These are phyloP conservation scores for Colletotrichum godetiae DNA, from an alignment of 2,329 filamentous ascomycete species.

Conservation along the genomic window DNA sequence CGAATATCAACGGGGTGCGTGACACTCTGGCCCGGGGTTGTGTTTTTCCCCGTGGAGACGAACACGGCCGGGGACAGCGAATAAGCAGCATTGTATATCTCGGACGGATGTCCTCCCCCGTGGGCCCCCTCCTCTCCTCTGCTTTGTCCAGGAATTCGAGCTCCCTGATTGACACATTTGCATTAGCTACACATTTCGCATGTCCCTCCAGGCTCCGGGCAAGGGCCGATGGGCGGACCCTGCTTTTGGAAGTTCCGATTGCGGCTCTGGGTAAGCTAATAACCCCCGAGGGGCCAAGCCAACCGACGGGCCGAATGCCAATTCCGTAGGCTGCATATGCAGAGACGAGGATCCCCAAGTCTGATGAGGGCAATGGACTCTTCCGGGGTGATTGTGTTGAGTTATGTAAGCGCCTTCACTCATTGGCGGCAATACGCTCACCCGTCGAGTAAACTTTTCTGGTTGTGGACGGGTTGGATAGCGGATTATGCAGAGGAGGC, in stretches of 20 bases:
- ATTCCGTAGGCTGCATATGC: not conserved
- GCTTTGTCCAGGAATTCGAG: not conserved
- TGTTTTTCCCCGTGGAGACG: not conserved
- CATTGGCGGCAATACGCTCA: not conserved
- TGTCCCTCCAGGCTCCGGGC: not conserved
- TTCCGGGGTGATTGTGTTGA: not conserved
- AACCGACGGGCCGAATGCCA: not conserved
- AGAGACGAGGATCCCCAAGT: not conserved
- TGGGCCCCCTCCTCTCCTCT: not conserved
- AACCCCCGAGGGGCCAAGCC: not conserved
- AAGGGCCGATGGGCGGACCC: not conserved
- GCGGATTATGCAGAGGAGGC: not conserved
- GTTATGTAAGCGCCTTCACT: not conserved
- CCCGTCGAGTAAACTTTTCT: not conserved
- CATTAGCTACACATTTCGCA: not conserved
- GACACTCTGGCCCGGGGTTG: not conserved
- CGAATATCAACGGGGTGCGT: not conserved
- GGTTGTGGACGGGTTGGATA: not conserved
- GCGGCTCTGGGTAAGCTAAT: not conserved
- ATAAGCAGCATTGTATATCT: not conserved
- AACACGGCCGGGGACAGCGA: not conserved
- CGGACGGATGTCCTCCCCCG: not conserved
- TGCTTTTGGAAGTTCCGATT: not conserved
- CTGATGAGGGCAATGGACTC: not conserved
- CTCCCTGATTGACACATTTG: not conserved